A percentile compares a stretch with the other conserved stretches of the same genome.
phyloP scores from a whole-genome alignment of 371 early-diverging fungal genomes.

The Mucor racemosus region DNA sequence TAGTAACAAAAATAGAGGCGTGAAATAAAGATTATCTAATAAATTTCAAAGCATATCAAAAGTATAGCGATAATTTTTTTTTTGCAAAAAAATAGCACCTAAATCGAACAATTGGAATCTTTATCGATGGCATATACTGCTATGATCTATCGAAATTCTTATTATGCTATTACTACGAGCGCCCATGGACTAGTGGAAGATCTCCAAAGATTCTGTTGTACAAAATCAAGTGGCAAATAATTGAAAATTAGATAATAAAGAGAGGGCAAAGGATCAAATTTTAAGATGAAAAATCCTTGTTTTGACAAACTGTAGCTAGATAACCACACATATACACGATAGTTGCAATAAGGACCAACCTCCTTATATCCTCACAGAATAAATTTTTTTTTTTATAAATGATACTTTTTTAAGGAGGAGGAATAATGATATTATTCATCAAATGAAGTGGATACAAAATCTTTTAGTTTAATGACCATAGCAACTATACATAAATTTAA shows the following conservation, averaged over 20 bases:
- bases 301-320: neutral
- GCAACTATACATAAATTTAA: too few species aligned
- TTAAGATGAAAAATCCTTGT: neutral
- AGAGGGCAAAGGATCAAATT: neutral
- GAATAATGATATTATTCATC: neutral
- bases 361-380: neutral
- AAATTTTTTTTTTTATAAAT: neutral
- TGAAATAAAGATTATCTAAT: too few species aligned
- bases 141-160: too few species aligned
- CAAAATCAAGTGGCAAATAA: neutral
- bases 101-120: too few species aligned
- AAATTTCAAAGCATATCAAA: too few species aligned
- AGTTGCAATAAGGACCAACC: neutral
- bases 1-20: too few species aligned
- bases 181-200: too few species aligned
- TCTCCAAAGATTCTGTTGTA: neutral
- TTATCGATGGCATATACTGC: too few species aligned
- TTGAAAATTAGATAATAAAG: neutral
- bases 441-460: neutral
- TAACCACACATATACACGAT: neutral
- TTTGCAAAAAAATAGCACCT: too few species aligned
- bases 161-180: too few species aligned
- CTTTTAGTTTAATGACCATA: too few species aligned
- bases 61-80: too few species aligned
- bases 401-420: neutral